Percentiles rank a stretch among this genome's conserved stretches.
phyloP scores from a whole-genome alignment of 352 stramenopile genomes.

The Elongisporangium anandrum region DNA sequence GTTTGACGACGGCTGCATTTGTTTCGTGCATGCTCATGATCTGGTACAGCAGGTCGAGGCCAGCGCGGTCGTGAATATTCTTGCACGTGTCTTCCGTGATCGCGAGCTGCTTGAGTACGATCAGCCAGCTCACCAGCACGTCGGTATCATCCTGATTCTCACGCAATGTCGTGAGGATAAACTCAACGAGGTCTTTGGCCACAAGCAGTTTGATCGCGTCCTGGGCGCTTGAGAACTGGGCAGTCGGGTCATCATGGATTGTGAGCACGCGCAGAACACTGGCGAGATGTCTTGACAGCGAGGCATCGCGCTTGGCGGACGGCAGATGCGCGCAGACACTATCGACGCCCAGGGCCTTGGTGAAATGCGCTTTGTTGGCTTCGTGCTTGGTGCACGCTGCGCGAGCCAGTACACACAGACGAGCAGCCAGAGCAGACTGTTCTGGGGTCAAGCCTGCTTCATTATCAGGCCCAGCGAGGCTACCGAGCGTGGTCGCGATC shows the following conservation, averaged over 20 bases:
- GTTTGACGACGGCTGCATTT: constrained; percentile 45
- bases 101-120: constrained; percentile 71
- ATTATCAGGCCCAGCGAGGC: background rate
- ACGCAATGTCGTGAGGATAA: constrained; percentile 35
- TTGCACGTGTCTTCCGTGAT: constrained; percentile 76
- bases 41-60: constrained; percentile 48
- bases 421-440: constrained; percentile 9
- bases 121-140: constrained; percentile 52
- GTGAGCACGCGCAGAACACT: constrained; percentile 54
- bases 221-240: constrained; percentile 63
- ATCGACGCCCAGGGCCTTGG: constrained; percentile 39
- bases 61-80: constrained; percentile 55
- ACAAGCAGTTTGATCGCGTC: constrained; percentile 66
- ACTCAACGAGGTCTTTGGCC: constrained; percentile 42
- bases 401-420: constrained; percentile 32
- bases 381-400: constrained; percentile 56
- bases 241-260: constrained; percentile 64
- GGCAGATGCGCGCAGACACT: constrained; percentile 28
- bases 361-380: constrained; percentile 61
- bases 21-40: constrained; percentile 51
- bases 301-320: constrained; percentile 19
- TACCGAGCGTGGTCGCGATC: constrained; percentile 8
- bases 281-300: constrained; percentile 46
- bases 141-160: constrained; percentile 9
- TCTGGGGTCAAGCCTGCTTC: background rate